Evolutionary conservation across 73 alveolate genomes (phyloP).

Genomic region (Paramecium octaurelia): DNA sequence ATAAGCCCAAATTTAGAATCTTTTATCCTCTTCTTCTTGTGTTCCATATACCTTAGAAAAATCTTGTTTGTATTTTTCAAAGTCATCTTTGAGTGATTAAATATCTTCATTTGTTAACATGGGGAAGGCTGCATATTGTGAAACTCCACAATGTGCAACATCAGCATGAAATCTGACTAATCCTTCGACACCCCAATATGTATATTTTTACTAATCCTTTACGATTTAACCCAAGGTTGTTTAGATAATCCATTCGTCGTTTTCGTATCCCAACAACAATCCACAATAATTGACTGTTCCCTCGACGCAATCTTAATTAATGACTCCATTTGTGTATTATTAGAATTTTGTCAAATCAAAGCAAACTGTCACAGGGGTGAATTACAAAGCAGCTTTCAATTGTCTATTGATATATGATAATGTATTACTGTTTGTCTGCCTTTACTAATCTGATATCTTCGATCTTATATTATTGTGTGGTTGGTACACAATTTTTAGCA

Average conservation of each 20-base stretch:
- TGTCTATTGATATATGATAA: neutral
- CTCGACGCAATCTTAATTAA: neutral
- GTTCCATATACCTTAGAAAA: neutral
- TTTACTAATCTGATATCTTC: neutral
- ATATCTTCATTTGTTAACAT: neutral
- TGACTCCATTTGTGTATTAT: neutral
- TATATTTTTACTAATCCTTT: neutral
- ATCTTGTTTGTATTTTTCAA: neutral
- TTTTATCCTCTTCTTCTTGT: neutral
- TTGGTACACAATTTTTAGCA: neutral
- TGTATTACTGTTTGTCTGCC: neutral
- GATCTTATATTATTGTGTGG: neutral
- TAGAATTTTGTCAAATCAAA: slow-evolving; percentile 23
- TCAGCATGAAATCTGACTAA: slow-evolving; percentile 46
- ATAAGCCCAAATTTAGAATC: slow-evolving; percentile 1
- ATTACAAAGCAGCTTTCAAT: neutral
- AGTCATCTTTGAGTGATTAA: neutral
- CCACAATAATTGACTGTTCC: slow-evolving; percentile 71
- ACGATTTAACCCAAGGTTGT: slow-evolving; percentile 59
- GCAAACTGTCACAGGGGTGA: slow-evolving; percentile 18
- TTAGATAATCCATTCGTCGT: slow-evolving; percentile 52
- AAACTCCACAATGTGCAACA: neutral
- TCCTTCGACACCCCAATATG: slow-evolving; percentile 66
- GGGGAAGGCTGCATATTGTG: neutral
- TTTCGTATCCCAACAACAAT: slow-evolving; percentile 73